Percentiles rank a stretch among this genome's conserved stretches.
These are phyloP conservation scores for Oryza australiensis DNA, from an alignment of 176 grass and related monocot genomes.

Conservation along the genomic window DNA sequence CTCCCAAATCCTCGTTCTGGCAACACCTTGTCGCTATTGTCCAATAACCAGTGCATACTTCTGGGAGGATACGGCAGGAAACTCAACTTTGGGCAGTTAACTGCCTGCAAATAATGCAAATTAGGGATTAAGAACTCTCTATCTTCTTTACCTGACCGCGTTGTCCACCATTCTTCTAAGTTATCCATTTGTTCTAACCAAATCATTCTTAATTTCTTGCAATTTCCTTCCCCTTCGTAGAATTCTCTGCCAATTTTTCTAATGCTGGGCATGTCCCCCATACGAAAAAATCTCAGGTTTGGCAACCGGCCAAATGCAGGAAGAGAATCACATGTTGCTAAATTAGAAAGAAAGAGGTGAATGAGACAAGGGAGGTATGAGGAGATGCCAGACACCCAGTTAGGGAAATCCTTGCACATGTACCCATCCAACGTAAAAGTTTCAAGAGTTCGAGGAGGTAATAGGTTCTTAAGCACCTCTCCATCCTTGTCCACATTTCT, in stretches of 20 bases:
- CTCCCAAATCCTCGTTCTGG: not conserved
- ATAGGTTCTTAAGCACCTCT: not conserved
- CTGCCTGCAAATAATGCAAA: accelerated
- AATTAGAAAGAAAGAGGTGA: accelerated
- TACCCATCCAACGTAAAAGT: accelerated
- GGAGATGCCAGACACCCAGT: not conserved
- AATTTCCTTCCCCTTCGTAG: not conserved
- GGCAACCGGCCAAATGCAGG: not conserved
- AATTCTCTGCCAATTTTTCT: not conserved
- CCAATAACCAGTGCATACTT: not conserved
- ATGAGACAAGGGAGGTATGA: not conserved
- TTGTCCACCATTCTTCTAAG: constrained; percentile 5
- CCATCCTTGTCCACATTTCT: accelerated
- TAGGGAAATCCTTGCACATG: not conserved
- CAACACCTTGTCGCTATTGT: not conserved
- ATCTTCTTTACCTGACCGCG: not conserved
- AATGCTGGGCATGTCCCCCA: not conserved
- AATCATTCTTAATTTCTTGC: not conserved
- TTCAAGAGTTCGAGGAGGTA: not conserved
- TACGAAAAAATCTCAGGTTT: not conserved
- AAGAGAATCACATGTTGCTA: not conserved
- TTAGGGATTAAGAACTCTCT: constrained; percentile 19
- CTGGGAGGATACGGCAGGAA: constrained; percentile 9
- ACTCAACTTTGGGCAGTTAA: not conserved
- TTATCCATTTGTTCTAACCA: accelerated